Conservation (phyloP, 768 basidiomycete species). For the Rhodotorula babjevae region DNA sequence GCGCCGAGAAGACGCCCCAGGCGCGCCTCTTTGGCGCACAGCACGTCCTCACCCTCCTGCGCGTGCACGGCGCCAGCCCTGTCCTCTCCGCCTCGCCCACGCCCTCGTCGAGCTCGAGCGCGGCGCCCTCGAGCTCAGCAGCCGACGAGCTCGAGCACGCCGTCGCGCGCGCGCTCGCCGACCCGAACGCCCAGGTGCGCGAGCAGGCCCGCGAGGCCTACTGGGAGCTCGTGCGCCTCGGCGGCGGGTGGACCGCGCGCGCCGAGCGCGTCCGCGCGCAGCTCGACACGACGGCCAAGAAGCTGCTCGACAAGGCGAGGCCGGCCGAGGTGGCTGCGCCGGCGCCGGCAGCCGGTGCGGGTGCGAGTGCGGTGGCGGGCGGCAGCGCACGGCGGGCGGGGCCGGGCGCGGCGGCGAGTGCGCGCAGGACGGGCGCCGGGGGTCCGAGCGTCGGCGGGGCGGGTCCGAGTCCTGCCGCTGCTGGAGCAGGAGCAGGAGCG, state of each 20-base stretch:
- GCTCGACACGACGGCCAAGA: slow-evolving; percentile 65
- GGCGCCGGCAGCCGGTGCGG: background rate
- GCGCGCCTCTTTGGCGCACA: slow-evolving; percentile 54
- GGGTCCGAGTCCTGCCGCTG: no score
- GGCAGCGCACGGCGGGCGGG: no score
- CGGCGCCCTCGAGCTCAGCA: no score
- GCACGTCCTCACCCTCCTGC: slow-evolving; percentile 72
- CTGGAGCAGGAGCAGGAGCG: no score
- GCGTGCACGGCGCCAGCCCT: slow-evolving; percentile 61
- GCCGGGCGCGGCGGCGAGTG: background rate
- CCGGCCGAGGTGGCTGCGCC: background rate
- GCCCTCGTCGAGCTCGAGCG: slow-evolving; percentile 58
- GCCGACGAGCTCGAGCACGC: slow-evolving; percentile 68
- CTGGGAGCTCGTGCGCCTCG: slow-evolving; percentile 64
- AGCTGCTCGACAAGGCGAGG: slow-evolving; percentile 73
- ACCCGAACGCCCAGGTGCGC: slow-evolving; percentile 72
- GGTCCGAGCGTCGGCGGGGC: no score
- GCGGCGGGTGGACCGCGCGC: slow-evolving; percentile 59
- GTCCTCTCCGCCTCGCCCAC: slow-evolving; percentile 56
- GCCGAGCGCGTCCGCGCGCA: slow-evolving; percentile 61
- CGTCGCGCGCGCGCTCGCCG: slow-evolving; percentile 66
- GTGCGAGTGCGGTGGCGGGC: no score
- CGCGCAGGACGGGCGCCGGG: background rate
- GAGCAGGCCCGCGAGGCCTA: slow-evolving; percentile 67
- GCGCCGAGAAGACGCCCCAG: slow-evolving; percentile 77